These are phyloP conservation scores for Staphylotrichum longicolle DNA, from an alignment of 495 filamentous ascomycete genomes.

Conservation along the genomic window DNA sequence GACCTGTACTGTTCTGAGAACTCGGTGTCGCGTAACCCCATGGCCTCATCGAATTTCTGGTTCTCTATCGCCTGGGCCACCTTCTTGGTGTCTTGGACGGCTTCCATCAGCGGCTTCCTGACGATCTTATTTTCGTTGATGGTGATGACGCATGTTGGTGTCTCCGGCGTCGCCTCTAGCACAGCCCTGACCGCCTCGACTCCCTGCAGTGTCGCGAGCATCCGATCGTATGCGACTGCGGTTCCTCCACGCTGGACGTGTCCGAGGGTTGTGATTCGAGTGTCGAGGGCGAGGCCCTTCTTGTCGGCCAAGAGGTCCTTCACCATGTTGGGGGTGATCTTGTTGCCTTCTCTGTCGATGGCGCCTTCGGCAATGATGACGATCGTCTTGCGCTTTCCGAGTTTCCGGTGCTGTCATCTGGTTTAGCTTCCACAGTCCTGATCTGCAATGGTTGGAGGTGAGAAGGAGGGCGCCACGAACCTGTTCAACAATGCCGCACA, in stretches of 20 bases:
- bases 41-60: constrained; percentile 80
- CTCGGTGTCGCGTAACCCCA: constrained; percentile 84
- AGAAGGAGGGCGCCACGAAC: constrained; percentile 43
- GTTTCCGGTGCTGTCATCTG: constrained; percentile 68
- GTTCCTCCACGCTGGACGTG: constrained; percentile 94
- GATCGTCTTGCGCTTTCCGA: constrained; percentile 95
- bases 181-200: constrained; percentile 96
- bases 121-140: constrained; percentile 98
- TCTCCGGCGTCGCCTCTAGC: constrained; percentile 84
- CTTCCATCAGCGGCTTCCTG: constrained; percentile 81
- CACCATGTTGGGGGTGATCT: constrained; percentile 74
- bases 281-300: constrained; percentile 71
- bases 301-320: constrained; percentile 83
- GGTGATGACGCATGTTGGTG: constrained; percentile 89
- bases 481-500: constrained; percentile 77
- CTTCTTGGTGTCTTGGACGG: constrained; percentile 77
- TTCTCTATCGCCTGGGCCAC: constrained; percentile 76
- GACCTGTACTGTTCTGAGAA: constrained; percentile 90
- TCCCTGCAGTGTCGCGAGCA: constrained; percentile 89
- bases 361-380: constrained; percentile 97
- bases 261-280: constrained; percentile 89
- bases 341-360: constrained; percentile 78
- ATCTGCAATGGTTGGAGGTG: neutral
- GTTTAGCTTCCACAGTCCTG: constrained; percentile 6
- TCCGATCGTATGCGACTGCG: constrained; percentile 91